Evolutionary conservation across 768 basidiomycete genomes (phyloP), one percentile per base, ranked within the genome.

Genomic region (Suillus bovinus): DNA sequence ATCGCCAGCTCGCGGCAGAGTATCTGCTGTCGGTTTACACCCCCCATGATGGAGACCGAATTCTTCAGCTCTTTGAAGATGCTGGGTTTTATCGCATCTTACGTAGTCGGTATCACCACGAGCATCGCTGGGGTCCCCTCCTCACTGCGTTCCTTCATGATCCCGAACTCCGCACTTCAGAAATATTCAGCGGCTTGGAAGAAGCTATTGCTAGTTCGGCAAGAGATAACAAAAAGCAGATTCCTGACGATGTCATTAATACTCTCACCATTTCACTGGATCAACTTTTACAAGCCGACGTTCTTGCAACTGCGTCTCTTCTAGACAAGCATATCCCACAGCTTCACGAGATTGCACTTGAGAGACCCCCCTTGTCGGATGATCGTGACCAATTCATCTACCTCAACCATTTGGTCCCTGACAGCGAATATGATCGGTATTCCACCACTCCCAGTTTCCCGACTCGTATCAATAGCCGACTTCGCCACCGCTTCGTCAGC

Each of bases 31-130:
- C 97, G 2, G 85, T 84, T 0, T 98, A 97, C 72, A 93, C 86
- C 42, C 97, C 96, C 0, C 88, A 89, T 65, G 87, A 95, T 61
- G 81, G 80, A 67, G 87, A 91, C 27, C 79, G 79, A 24, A 81
- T 96, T 59, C 74, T 89, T 44, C 71, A 71, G 11, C 77, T 94
- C 3, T 96, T 98, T 71, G 85, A 90, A 68, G 70, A 78, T 11
- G 95, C 96, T 0, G 89, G 93, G 0, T 99, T 99, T 78, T 96
- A 87, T 73, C 86, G 95, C 42, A 96, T 99, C 63, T 79, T 99
- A 29, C 87, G 94, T 46, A 80, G 84, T 10, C 89, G 91, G 82
- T 87, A 93, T 76, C 81, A 84, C 20, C 86, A 88, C 56, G 91
- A 96, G 53, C 81, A 77, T 27, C 81, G 84, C 63, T 99, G 94